Base-by-base conservation (phyloP, 2,329 filamentous ascomycete species). In the Fonsecaea erecta region DNA sequence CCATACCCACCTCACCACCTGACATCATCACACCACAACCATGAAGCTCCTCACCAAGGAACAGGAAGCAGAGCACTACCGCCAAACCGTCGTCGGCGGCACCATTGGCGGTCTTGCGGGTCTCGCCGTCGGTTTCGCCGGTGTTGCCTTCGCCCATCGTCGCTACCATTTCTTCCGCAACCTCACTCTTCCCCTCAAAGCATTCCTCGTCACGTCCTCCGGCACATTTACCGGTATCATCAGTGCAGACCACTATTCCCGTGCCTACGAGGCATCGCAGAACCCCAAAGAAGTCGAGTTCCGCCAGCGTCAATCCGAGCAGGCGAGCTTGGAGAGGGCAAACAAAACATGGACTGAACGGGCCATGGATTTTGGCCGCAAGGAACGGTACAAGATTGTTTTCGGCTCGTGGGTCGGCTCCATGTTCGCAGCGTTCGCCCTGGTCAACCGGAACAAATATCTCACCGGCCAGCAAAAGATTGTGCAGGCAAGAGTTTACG, bases 21-120 rank as follows among this genome's bases (percentile, higher is more conserved):
- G 46, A 52, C 43, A 48, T 48, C 43, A 60, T 43, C 14, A 65
- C 58, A 63, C 56, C 60, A 21, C 52, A 57, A 66, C 35, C 28
- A 99, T 98, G 95, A 98, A 97, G 89, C 84, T 98, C 76, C 85
- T 98, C 77, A 96, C 91, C 73, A 92, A 94, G 77, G 92, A 97
- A 86, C 92, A 97, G 82, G 93, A 97, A 81, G 78, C 84, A 66
- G 91, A 86, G 60, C 93, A 97, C 85, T 97, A 96, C 86, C 86
- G 84, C 76, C 82, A 85, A 65, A 95, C 96, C 67, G 75, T 98
- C 71, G 89, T 87, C 76, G 93, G 93, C 71, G 74, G 95, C 72
- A 75, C 87, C 69, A 78, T 90, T 69, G 95, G 94, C 71, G 91
- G 91, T 69, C 60, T 84, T 12, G 72, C 87, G 52, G 93, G 95